Base-by-base conservation (phyloP, 306 rosid species). In the Acacia confusa region DNA sequence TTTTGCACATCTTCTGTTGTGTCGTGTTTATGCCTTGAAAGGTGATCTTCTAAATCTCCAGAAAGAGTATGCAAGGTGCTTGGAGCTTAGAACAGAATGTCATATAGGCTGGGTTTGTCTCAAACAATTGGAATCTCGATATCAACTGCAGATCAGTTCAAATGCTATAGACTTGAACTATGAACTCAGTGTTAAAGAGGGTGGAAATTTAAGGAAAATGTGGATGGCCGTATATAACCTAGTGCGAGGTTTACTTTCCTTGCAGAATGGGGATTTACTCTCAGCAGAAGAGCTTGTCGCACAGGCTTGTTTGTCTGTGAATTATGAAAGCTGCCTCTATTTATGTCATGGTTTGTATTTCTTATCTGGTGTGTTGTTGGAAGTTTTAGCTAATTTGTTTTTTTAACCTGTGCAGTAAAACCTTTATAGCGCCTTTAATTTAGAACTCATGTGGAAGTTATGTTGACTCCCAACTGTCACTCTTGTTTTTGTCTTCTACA, bases 51-150 rank as follows among this genome's bases (percentile, higher is more conserved):
- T 58, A 44, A 93, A 84, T 88, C 85, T 88, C 67, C 87, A 77
- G 75, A 85, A 72, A 78, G 95, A 95, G 87, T 89, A 90, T 78
- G 16, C 52, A 9, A 85, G 64, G 80, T 95, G 99, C 83, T 80
- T 91, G 90, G 92, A 91, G 82, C 92, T 91, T 79, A 84, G 84
- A 85, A 91, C 97, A 50, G 89, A 88, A 79, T 86, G 74, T 76
- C 88, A 84, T 78, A 82, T 95, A 76, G 99, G 97, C 82, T 95
- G 92, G 97, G 86, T 90, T 63, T 95, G 89, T 88, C 99, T 95
- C 73, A 95, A 91, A 80, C 83, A 89, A 64, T 72, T 95, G 77
- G 97, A 87, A 84, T 89, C 87, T 67, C 90, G 50, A 57, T 87
- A 77, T 72, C 76, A 80, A 55, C 73, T 88, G 79, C 79, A 84